Percentiles rank a stretch among this genome's conserved stretches.
These are phyloP conservation scores for Populus simonii DNA, from an alignment of 345 rosid species.

Conservation along the genomic window DNA sequence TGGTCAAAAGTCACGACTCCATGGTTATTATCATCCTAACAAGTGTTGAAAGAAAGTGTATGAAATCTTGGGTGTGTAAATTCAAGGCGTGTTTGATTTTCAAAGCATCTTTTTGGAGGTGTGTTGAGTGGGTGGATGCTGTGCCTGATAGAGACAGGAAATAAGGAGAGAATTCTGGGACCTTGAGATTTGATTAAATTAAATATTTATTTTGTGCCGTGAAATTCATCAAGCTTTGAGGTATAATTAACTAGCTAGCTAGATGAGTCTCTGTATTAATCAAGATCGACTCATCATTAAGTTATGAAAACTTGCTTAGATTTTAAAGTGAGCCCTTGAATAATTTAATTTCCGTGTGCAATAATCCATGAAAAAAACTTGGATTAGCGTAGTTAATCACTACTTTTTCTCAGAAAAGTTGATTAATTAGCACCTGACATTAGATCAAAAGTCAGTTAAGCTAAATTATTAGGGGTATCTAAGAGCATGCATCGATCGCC, in stretches of 20 bases:
- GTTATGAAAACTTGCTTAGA: background rate
- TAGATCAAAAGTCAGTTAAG: too few relatives aligned
- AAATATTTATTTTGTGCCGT: background rate
- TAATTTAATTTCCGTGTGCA: too few relatives aligned
- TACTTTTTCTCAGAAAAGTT: too few relatives aligned
- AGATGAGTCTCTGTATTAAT: too few relatives aligned
- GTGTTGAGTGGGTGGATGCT: background rate
- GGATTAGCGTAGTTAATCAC: too few relatives aligned
- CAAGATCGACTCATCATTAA: background rate
- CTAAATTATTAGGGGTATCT: too few relatives aligned
- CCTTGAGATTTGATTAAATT: background rate
- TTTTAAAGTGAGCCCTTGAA: too few relatives aligned
- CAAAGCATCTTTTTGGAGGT: background rate
- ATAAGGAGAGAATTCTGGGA: background rate
- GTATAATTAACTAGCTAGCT: too few relatives aligned
- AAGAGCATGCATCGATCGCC: too few relatives aligned
- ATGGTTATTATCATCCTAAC: background rate
- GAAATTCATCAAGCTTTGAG: background rate
- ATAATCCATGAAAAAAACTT: too few relatives aligned
- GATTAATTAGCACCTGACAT: too few relatives aligned
- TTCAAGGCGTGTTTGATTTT: background rate
- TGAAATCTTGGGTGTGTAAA: background rate
- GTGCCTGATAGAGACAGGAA: background rate
- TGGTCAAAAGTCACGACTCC: slow-evolving; percentile 24
- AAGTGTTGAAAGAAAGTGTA: background rate